A percentile compares a stretch with the other conserved stretches of the same genome.
phyloP scores from a whole-genome alignment of 108 stramenopile species.

The Conticribra weissflogii region DNA sequence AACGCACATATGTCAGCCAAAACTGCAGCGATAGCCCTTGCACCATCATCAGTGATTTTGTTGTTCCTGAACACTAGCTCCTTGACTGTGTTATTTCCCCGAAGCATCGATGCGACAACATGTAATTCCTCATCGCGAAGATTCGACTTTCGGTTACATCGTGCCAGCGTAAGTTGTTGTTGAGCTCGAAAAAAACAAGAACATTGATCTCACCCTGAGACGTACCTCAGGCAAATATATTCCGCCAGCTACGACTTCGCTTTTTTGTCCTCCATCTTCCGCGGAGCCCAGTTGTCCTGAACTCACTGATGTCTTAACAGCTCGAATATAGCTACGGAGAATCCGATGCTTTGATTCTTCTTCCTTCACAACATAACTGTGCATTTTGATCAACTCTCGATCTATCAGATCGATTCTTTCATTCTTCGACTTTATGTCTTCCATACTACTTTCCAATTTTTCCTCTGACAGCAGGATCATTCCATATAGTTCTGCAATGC shows the following conservation, averaged over 20 bases:
- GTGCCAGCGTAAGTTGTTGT: constrained; percentile 14
- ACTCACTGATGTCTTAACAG: constrained; percentile 73
- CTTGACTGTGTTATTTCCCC: constrained; percentile 65
- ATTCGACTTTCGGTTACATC: constrained; percentile 20
- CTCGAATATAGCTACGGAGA: constrained; percentile 81
- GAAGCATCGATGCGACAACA: constrained; percentile 76
- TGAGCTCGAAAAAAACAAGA: neutral
- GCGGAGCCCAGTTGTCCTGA: constrained; percentile 55
- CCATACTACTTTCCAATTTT: constrained; percentile 29
- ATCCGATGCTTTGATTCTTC: constrained; percentile 89
- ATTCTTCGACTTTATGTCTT: constrained; percentile 38
- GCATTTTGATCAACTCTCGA: constrained; percentile 46
- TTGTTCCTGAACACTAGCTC: constrained; percentile 79
- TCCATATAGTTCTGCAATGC: constrained; percentile 62
- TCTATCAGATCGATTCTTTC: constrained; percentile 54
- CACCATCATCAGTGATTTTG: constrained; percentile 70
- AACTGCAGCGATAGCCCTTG: constrained; percentile 75
- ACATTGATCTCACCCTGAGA: constrained; percentile 18
- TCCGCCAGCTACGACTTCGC: constrained; percentile 54
- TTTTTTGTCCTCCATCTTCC: constrained; percentile 48
- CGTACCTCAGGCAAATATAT: constrained; percentile 80
- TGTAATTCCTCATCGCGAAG: constrained; percentile 73
- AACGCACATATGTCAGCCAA: constrained; percentile 63
- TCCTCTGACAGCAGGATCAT: constrained; percentile 66
- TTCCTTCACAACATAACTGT: constrained; percentile 57